These are phyloP conservation scores for Aspergillus sp. DNA, from an alignment of 2,329 filamentous ascomycete species.

Conservation along the genomic window DNA sequence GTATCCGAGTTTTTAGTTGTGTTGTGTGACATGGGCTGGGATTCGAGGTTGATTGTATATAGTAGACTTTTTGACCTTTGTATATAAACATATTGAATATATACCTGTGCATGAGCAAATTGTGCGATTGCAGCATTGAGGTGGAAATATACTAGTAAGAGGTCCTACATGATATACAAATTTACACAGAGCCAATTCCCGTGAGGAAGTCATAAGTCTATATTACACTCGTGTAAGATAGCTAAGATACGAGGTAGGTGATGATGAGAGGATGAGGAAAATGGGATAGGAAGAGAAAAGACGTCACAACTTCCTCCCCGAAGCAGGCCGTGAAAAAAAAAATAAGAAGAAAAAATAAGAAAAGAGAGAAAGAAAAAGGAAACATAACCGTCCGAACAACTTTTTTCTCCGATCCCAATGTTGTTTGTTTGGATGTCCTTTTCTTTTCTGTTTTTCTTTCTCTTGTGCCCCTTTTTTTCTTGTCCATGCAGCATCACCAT, in stretches of 20 bases:
- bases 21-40: too few relatives aligned
- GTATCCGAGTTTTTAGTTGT: conserved; percentile 22
- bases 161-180: neutral
- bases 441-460: conserved; percentile 1
- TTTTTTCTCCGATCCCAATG: conserved; percentile 16
- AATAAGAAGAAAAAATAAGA: conserved; percentile 5
- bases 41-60: too few relatives aligned
- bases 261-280: conserved; percentile 2
- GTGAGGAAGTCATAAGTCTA: conserved; percentile 26
- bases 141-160: neutral
- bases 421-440: neutral
- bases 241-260: conserved; percentile 14
- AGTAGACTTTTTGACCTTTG: too few relatives aligned
- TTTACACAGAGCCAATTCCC: conserved; percentile 4
- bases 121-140: neutral
- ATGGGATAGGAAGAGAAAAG: conserved; percentile 13
- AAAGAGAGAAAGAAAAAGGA: conserved; percentile 16
- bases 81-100: too few relatives aligned
- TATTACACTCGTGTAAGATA: conserved; percentile 22
- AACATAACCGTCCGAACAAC: conserved; percentile 20
- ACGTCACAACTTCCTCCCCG: conserved; percentile 19
- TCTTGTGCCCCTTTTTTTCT: too few relatives aligned
- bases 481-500: neutral
- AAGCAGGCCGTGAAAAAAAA: neutral
- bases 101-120: too few relatives aligned